Percentiles rank a stretch among this genome's conserved stretches.
Conservation (phyloP, 2,329 filamentous ascomycete species). For the Pseudogymnoascus sp. region DNA sequence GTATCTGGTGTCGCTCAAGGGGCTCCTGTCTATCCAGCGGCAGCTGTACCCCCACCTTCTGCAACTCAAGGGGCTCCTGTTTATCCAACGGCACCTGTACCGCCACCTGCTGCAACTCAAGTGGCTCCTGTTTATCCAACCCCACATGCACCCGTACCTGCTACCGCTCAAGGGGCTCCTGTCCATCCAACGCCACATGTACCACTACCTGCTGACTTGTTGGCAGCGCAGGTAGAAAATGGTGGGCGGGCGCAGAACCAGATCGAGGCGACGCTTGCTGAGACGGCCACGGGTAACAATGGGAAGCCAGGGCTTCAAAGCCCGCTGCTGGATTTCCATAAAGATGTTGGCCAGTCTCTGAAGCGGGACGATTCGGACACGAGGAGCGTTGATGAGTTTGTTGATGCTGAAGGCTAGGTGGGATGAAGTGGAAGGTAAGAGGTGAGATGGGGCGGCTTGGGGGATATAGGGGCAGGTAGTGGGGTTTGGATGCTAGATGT, state of each 20-base stretch:
- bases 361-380: slow-evolving; percentile 27
- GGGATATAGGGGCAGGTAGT: neutral
- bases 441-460: neutral
- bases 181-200: slow-evolving; percentile 10
- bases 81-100: neutral
- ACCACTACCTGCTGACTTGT: slow-evolving; percentile 19
- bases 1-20: neutral
- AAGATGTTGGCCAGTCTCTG: slow-evolving; percentile 46
- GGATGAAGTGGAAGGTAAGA: neutral
- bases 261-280: slow-evolving; percentile 22
- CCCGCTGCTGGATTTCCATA: slow-evolving; percentile 44
- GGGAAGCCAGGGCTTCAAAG: neutral
- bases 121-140: neutral
- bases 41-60: neutral
- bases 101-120: neutral
- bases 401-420: slow-evolving; percentile 26
- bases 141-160: neutral
- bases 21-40: neutral
- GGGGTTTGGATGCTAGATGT: neutral
- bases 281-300: slow-evolving; percentile 17
- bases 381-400: slow-evolving; percentile 26
- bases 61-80: neutral
- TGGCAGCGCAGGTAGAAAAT: slow-evolving; percentile 22
- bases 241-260: slow-evolving; percentile 23
- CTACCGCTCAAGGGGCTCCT: neutral